These are phyloP conservation scores for Entomortierella parvispora DNA, from an alignment of 192 early-diverging fungal genomes.

Conservation along the genomic window DNA sequence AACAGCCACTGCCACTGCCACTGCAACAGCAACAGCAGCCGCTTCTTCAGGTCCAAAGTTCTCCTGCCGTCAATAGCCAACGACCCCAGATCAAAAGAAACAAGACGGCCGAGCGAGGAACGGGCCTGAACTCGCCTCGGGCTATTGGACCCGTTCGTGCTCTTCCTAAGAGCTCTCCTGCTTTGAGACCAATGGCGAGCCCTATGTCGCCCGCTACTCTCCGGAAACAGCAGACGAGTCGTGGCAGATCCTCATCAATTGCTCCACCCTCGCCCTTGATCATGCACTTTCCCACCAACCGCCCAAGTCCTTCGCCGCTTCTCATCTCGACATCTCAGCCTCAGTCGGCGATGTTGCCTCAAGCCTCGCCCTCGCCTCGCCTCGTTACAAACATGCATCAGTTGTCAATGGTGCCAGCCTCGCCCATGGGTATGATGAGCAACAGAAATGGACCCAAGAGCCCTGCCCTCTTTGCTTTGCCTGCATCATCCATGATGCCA, in stretches of 20 bases:
- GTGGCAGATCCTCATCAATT: conserved; percentile 26
- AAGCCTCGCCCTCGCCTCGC: conserved; percentile 38
- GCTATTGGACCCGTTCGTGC: conserved; percentile 29
- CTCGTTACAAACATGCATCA: conserved; percentile 48
- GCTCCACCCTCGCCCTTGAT: conserved; percentile 40
- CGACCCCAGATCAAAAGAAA: conserved; percentile 35
- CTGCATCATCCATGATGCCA: conserved; percentile 50
- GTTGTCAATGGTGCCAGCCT: conserved; percentile 39
- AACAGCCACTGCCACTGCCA: conserved; percentile 13
- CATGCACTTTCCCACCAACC: conserved; percentile 47
- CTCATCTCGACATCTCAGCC: conserved; percentile 45
- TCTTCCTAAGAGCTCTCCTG: conserved; percentile 41
- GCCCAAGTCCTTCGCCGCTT: conserved; percentile 37
- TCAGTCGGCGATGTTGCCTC: conserved; percentile 1
- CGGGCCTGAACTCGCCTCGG: conserved; percentile 19
- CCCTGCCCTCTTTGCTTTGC: conserved; percentile 46
- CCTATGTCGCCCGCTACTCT: conserved; percentile 46
- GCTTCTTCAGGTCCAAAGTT: conserved; percentile 20
- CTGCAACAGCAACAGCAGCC: conserved; percentile 25
- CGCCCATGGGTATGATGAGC: conserved; percentile 16
- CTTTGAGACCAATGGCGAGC: conserved; percentile 30
- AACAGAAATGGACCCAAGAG: conserved; percentile 25
- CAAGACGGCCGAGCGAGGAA: conserved; percentile 33
- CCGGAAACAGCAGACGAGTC: conserved; percentile 33
- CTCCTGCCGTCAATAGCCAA: conserved; percentile 40